A percentile compares a stretch with the other conserved stretches of the same genome.
These are phyloP conservation scores for Dactylellina sp. DNA, from an alignment of 2,329 filamentous ascomycete species.

Conservation along the genomic window DNA sequence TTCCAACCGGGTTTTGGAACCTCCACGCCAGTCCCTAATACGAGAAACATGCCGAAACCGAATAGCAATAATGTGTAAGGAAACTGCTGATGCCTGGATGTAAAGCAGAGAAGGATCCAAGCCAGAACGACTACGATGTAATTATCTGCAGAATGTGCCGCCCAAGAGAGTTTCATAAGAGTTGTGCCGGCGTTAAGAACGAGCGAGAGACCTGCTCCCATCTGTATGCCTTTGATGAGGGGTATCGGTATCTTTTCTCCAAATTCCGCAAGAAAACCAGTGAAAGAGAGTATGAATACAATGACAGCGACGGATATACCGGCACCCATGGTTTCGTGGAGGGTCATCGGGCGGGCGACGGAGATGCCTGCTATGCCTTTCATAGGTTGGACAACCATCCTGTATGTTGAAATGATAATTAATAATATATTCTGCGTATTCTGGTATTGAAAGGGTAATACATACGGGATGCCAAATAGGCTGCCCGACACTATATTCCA, in stretches of 20 bases:
- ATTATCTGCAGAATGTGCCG: constrained; percentile 78
- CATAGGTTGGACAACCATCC: constrained; percentile 67
- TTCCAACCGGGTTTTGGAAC: constrained; percentile 58
- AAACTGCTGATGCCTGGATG: constrained; percentile 73
- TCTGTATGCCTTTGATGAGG: constrained; percentile 93
- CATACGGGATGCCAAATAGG: constrained; percentile 82
- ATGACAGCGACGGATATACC: constrained; percentile 81
- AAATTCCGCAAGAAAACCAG: constrained; percentile 80
- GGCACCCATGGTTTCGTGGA: constrained; percentile 80
- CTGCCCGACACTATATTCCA: constrained; percentile 87
- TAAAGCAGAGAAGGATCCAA: constrained; percentile 75
- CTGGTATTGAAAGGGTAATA: not conserved
- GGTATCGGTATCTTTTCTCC: constrained; percentile 82
- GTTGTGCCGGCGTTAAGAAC: constrained; percentile 79
- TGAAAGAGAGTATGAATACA: constrained; percentile 81
- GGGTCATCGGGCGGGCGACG: constrained; percentile 75
- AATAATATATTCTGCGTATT: not conserved
- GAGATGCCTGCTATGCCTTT: constrained; percentile 91
- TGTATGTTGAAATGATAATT: constrained; percentile 27
- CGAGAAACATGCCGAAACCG: constrained; percentile 74
- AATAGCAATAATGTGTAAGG: constrained; percentile 85
- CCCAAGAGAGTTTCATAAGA: constrained; percentile 78
- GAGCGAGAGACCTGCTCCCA: constrained; percentile 87
- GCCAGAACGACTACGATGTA: constrained; percentile 79
- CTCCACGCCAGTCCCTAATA: constrained; percentile 64